These are phyloP conservation scores for Xylaria curta DNA, from an alignment of 495 filamentous ascomycete genomes.

Conservation along the genomic window DNA sequence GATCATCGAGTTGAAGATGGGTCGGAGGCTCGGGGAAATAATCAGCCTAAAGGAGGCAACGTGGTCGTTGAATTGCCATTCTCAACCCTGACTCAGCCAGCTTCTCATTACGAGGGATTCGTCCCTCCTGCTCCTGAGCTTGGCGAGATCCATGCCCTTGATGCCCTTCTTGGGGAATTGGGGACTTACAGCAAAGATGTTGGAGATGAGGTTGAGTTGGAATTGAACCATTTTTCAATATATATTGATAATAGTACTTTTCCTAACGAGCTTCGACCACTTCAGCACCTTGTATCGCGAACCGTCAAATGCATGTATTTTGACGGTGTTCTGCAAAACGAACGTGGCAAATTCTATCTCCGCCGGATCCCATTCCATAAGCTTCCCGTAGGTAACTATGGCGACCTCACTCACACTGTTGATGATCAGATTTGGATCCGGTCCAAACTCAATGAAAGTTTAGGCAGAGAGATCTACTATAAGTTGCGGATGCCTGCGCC, in stretches of 20 bases:
- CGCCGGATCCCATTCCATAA: constrained; percentile 59
- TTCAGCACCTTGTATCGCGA: constrained; percentile 57
- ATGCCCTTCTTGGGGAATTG: constrained; percentile 29
- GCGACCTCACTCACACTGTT: constrained; percentile 51
- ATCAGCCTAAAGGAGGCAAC: not conserved
- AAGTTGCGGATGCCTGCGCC: constrained; percentile 57
- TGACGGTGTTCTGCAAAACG: constrained; percentile 64
- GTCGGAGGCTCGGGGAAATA: not conserved
- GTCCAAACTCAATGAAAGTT: constrained; percentile 44
- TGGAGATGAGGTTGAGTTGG: constrained; percentile 52
- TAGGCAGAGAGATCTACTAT: constrained; percentile 62
- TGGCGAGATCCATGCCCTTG: constrained; percentile 40
- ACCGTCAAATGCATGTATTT: constrained; percentile 53
- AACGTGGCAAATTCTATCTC: constrained; percentile 53
- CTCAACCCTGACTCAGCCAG: constrained; percentile 37
- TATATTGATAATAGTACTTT: constrained; percentile 48
- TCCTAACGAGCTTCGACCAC: constrained; percentile 55
- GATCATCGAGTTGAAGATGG: not conserved
- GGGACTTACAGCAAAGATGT: not conserved
- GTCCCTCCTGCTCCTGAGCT: constrained; percentile 30
- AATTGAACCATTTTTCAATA: constrained; percentile 58
- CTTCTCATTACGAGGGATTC: constrained; percentile 33
- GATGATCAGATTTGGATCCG: constrained; percentile 66
- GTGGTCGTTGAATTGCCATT: constrained; percentile 35
- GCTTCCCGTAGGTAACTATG: constrained; percentile 72